Base-by-base conservation (phyloP, 148 eudicot species). In the Vaccinium macrocarpon region DNA sequence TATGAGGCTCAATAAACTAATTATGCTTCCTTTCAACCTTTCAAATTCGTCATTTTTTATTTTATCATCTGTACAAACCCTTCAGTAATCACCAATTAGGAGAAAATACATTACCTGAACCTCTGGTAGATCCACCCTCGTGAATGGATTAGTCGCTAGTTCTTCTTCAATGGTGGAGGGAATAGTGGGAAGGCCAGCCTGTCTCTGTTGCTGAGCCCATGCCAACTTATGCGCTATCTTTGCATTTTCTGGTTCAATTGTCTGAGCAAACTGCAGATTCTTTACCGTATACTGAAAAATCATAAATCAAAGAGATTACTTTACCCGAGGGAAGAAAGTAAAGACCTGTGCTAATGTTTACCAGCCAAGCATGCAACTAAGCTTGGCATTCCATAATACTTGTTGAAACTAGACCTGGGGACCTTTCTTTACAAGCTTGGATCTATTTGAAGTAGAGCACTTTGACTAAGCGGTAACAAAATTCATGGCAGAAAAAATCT, bases 101-200 rank as follows among this genome's bases (percentile, higher is more conserved):
- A 55, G 64, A 56, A n/a, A 78, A 4, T 35, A 64, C 27, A 77
- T 29, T 84, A 84, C 99, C 99, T 92, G 99, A 83, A 95, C 72
- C 83, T 96, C 96, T 0, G 94, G 90, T 2, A 91, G 81, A 79
- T 92, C 98, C 72, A 88, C 98, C 62, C 98, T 91, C 94, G 95
- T 90, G 90, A 92, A 96, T 50, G 98, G 99, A 85, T 96, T 96
- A 46, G 90, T 93, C 87, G 95, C 95, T 81, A 92, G 56, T 90
- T 96, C 99, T 84, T 93, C 98, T 84, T 84, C 94, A 70, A 96
- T 91, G 82, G 99, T 93, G 75, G 99, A 96, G 15, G 99, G 99
- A 82, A 96, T 81, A 38, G 99, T 96, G 59, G 98, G 99, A 74
- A 91, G 93, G 49, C 91, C 90, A 8, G 84, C 84, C 82, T 84